Evolutionary conservation across 2,329 filamentous ascomycete species (phyloP), one percentile per base, ranked within the genome.

Genomic region (Sporothrix brunneoviolacea): DNA sequence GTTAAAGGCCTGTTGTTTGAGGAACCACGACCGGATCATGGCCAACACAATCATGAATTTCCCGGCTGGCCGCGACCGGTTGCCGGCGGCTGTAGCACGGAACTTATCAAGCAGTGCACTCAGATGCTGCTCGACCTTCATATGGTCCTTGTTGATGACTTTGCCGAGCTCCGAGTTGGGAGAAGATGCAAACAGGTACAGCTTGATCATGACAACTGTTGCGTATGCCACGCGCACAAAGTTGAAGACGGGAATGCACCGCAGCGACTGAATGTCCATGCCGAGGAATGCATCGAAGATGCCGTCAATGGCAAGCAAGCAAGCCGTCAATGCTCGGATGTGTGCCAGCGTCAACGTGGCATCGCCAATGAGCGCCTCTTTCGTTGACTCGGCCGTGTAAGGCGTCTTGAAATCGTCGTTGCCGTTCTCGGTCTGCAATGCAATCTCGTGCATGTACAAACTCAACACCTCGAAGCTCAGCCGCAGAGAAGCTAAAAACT

Each of bases 371-470:
- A 75, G 64, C 28, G 69, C 68, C 47, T 72, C 66, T 19, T 69
- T 66, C 27, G 76, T 61, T 40, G 69, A 64, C 8, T 71, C 70
- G n/a, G 70, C 66, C 61, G 69, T 72, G 59, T 71, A 70, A 8
- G 71, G 70, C 18, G 69, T 69, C 53, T 61, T 68, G 59, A 77
- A 75, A 22, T 82, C 75, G 8, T 80, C 71, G 18, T 70, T 72
- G 55, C 79, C 76, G 47, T 44, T 43, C 15, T 86, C 82, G 8
- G 78, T 72, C 56, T 88, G 82, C 55, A 91, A 77, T 3, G 79
- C 82, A 48, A 87, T 79, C 64, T 91, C 87, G 62, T 91, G 84
- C 70, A 90, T 82, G 62, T 86, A 89, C 3, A 91, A 69, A 54
- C 75, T 84, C 32, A 88, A 63, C 2, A 84, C 76, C 55, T 83